Evolutionary conservation across 345 rosid species (phyloP), one percentile per base, ranked within the genome.

Genomic region (Sonneratia alba): DNA sequence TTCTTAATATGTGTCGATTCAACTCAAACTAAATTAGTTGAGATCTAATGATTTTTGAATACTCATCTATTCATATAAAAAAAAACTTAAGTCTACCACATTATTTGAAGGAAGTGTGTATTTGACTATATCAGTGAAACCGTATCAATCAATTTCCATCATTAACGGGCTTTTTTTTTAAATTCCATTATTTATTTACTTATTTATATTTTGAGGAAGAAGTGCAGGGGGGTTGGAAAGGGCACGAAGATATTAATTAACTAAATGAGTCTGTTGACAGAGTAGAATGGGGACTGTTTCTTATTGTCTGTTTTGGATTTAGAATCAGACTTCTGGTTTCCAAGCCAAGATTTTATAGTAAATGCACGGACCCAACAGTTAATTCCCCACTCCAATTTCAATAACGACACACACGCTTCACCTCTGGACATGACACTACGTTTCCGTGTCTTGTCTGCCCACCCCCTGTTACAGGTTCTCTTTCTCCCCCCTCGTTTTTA

Each of bases 271-370:
- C 57, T 76, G 75, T 72, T 69, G 78, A 72, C 81, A 79, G 87
- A 67, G 70, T 74, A 79, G 76, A 77, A 75, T 68, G 18, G 70
- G 72, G 82, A 77, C 72, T 73, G 75, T 80, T 80, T 77, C 84
- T 74, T 66, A 76, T 82, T 86, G 89, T 82, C 87, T 72, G 66
- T 81, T 76, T 72, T 74, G 66, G 77, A 71, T 27, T 45, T 49
- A 81, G 81, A 86, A 82, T 80, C 77, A 67, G 67, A 75, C 37
- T 67, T 70, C 36, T 56, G 65, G 27, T 59, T 8, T 11, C 11
- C n/a, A 55, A 19, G 51, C 59, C 36, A 59, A 66, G 67, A 57
- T 72, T 73, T 77, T 38, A 47, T 71, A 56, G 76, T 73, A 8
- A 70, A 38, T 21, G n/a, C 69, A 34, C 38, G 11, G 43, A 40